Base-by-base conservation (phyloP, 1,139 yeast species). In the Geotrichum macrosporum region DNA sequence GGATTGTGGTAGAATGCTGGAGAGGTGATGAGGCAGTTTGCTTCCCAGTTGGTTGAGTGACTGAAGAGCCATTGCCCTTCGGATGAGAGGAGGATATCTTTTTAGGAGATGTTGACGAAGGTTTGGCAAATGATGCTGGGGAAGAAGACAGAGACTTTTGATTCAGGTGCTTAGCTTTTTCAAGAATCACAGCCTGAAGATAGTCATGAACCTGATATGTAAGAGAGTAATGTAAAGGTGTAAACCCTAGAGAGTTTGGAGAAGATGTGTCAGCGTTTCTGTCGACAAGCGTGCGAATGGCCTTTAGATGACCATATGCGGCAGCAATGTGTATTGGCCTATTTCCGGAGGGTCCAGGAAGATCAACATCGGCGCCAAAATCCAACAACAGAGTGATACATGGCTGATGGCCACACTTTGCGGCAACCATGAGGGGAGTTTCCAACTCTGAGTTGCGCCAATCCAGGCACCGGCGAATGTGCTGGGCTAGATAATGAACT, bases 281-380 rank as follows among this genome's bases (percentile, higher is more conserved):
- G 35, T 71, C 72, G 1, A 84, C 63, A 31, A 89, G 66, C 20
- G 80, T 71, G 50, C 78, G 75, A 46, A 85, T 67, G 50, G 94
- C 83, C 41, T 77, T 77, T 21, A 77, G 60, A 53, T 79, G 77
- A 3, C 94, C 95, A 59, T 76, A 80, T 52, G 86, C 86, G 57
- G 88, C 79, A 6, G 95, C 87, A 18, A 84, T 66, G 63, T 89
- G 97, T 26, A 89, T 66, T 4, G 94, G 80, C 10, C 92, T 80
- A 60, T 86, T 83, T 2, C 92, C 94, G 22, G 67, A 70, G 59
- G 85, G 95, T 20, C 72, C 70, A 2, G 41, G 44, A 2, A 73
- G 57, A 47, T 76, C 72, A 55, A 83, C 74, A 57, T 84, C 79
- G 3, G 96, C 96, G 3, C 94, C 95, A 55, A 85, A 80, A 46